phyloP scores from a whole-genome alignment of 2,329 filamentous ascomycete genomes.

The Metarhizium anisopliae region DNA sequence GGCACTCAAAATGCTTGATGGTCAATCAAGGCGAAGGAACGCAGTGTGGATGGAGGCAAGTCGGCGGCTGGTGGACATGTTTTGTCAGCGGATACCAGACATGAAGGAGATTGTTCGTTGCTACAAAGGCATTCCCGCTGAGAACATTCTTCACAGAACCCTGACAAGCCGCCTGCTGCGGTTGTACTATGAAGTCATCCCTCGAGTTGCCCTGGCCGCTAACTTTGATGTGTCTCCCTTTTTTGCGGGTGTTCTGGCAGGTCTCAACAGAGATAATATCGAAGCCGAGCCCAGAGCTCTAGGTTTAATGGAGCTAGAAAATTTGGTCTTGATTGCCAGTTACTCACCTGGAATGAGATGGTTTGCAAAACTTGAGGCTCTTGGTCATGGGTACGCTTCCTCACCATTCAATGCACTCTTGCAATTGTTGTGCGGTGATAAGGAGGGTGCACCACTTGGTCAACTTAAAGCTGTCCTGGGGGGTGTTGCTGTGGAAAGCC shows the following conservation, averaged over 20 bases:
- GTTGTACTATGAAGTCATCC: slow-evolving; percentile 78
- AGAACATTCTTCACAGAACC: slow-evolving; percentile 68
- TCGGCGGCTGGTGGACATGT: slow-evolving; percentile 60
- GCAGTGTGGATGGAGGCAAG: slow-evolving; percentile 61
- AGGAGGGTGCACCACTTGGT: slow-evolving; percentile 21
- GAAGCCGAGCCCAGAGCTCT: slow-evolving; percentile 43
- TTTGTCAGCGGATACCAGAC: slow-evolving; percentile 68
- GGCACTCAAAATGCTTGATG: slow-evolving; percentile 53
- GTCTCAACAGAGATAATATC: slow-evolving; percentile 45
- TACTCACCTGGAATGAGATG: slow-evolving; percentile 80
- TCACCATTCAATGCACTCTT: slow-evolving; percentile 62
- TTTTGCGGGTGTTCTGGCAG: slow-evolving; percentile 59
- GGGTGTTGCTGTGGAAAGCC: slow-evolving; percentile 54
- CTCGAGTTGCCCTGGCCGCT: slow-evolving; percentile 69
- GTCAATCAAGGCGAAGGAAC: slow-evolving; percentile 27
- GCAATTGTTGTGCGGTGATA: slow-evolving; percentile 29
- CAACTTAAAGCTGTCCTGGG: slow-evolving; percentile 48
- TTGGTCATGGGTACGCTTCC: slow-evolving; percentile 41
- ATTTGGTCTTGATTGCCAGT: slow-evolving; percentile 70
- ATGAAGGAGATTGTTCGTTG: slow-evolving; percentile 72
- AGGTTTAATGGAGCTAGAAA: slow-evolving; percentile 66
- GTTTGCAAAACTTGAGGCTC: slow-evolving; percentile 66
- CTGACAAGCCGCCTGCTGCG: slow-evolving; percentile 68
- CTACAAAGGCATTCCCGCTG: slow-evolving; percentile 59
- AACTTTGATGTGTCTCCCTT: slow-evolving; percentile 82